These are phyloP conservation scores for Dactylellina haptotyla DNA, from an alignment of 2,329 filamentous ascomycete species.

Conservation along the genomic window DNA sequence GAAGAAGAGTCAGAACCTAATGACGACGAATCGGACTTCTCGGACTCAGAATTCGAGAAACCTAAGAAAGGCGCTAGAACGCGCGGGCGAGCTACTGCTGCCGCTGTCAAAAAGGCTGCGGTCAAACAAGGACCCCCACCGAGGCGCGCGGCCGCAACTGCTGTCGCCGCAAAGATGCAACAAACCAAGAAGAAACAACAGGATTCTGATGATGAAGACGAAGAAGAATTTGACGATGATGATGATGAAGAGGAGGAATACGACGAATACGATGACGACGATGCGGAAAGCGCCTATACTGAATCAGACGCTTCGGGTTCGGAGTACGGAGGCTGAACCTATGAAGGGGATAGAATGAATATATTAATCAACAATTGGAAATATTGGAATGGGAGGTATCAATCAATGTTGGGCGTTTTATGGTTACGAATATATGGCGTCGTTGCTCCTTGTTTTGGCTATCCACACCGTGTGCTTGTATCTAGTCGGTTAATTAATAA, in stretches of 20 bases:
- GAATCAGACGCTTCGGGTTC: constrained; percentile 47
- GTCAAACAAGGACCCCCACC: constrained; percentile 37
- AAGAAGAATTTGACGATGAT: constrained; percentile 21
- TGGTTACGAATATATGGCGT: constrained; percentile 20
- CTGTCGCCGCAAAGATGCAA: constrained; percentile 24
- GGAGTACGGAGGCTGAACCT: constrained; percentile 36
- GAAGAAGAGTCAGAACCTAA: constrained; percentile 17
- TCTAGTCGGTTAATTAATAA: constrained; percentile 24
- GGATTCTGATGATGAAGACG: constrained; percentile 24
- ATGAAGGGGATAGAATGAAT: neutral
- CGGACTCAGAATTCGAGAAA: constrained; percentile 33
- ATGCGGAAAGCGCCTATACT: constrained; percentile 47
- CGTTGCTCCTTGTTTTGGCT: neutral
- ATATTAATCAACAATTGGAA: too few relatives aligned
- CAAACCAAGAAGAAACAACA: constrained; percentile 21
- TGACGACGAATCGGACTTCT: constrained; percentile 41
- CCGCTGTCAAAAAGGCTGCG: constrained; percentile 34
- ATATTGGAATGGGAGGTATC: neutral
- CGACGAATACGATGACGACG: constrained; percentile 45
- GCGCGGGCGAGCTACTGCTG: constrained; percentile 29
- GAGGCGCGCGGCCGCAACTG: constrained; percentile 34
- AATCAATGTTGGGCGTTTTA: constrained; percentile 28
- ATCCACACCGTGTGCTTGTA: constrained; percentile 8
- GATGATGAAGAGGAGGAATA: constrained; percentile 26
- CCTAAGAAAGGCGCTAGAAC: constrained; percentile 20